These are phyloP conservation scores for Euphorbia neoarborescens DNA, from an alignment of 441 rosid species.

Conservation along the genomic window DNA sequence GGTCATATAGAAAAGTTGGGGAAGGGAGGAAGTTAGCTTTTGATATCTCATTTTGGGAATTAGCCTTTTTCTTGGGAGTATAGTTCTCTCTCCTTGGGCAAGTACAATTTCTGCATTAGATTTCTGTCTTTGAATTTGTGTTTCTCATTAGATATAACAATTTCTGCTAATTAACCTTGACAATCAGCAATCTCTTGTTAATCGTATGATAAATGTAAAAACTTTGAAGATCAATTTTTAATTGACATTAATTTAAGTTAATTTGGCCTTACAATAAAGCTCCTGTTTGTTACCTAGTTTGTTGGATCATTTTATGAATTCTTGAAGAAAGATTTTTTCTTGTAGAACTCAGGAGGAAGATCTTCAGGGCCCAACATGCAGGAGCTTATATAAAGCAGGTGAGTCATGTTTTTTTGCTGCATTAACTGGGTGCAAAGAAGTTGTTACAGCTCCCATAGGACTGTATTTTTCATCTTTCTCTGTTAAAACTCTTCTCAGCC, in stretches of 20 bases:
- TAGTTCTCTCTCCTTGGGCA: too few relatives aligned
- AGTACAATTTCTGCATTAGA: too few relatives aligned
- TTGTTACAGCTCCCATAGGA: neutral
- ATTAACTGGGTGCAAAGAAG: neutral
- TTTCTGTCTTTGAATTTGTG: too few relatives aligned
- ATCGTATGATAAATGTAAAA: neutral
- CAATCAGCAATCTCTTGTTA: neutral
- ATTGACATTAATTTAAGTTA: neutral
- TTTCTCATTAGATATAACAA: neutral
- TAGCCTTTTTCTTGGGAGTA: too few relatives aligned
- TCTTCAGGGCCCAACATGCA: constrained; percentile 32
- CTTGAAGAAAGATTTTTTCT: constrained; percentile 12
- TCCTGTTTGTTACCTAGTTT: constrained; percentile 3
- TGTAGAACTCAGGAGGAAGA: constrained; percentile 61
- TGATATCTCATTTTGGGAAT: too few relatives aligned
- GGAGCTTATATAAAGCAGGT: constrained; percentile 45
- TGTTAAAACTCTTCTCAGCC: constrained; percentile 10
- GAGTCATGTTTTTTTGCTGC: constrained; percentile 24
- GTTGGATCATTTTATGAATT: neutral
- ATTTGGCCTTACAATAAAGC: neutral
- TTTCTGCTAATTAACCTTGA: neutral
- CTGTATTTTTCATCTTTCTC: constrained; percentile 9
- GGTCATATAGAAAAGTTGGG: too few relatives aligned
- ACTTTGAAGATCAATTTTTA: neutral
- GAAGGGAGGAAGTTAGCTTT: too few relatives aligned